These are phyloP conservation scores for Calocybe gangraenosa DNA, from an alignment of 768 basidiomycete genomes.

Conservation along the genomic window DNA sequence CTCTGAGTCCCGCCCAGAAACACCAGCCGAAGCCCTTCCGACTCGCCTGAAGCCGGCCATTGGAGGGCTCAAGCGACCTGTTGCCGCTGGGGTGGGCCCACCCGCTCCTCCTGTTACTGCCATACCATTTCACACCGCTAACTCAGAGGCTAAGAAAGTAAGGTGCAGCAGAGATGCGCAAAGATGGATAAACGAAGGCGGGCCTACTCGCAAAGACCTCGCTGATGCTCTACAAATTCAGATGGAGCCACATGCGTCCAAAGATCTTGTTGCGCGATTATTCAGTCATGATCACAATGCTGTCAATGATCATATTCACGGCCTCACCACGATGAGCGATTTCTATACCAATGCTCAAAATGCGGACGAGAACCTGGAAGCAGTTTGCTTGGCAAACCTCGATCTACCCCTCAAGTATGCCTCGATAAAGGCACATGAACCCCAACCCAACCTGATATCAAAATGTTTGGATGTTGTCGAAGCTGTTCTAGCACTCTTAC, in stretches of 20 bases:
- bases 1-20: conserved; percentile 46
- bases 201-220: conserved; percentile 81
- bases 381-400: conserved; percentile 76
- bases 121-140: conserved; percentile 48
- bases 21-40: conserved; percentile 30
- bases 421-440: conserved; percentile 85
- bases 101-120: conserved; percentile 30
- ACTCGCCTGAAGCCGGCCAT: conserved; percentile 31
- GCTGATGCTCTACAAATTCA: conserved; percentile 83
- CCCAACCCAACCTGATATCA: conserved; percentile 83
- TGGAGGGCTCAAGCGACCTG: conserved; percentile 42
- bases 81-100: conserved; percentile 23
- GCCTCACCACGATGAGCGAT: conserved; percentile 68
- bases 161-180: conserved; percentile 72
- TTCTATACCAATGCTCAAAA: conserved; percentile 61
- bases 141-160: conserved; percentile 57
- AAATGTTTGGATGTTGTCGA: conserved; percentile 89
- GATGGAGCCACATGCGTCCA: conserved; percentile 83
- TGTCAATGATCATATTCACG: conserved; percentile 87
- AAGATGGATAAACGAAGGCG: conserved; percentile 84
- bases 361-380: conserved; percentile 55
- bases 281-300: conserved; percentile 97
- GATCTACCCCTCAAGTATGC: conserved; percentile 93
- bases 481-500: conserved; percentile 71
- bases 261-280: conserved; percentile 68